Evolutionary conservation across 148 eudicot species (phyloP).

Genomic region (Vaccinium macrocarpon): DNA sequence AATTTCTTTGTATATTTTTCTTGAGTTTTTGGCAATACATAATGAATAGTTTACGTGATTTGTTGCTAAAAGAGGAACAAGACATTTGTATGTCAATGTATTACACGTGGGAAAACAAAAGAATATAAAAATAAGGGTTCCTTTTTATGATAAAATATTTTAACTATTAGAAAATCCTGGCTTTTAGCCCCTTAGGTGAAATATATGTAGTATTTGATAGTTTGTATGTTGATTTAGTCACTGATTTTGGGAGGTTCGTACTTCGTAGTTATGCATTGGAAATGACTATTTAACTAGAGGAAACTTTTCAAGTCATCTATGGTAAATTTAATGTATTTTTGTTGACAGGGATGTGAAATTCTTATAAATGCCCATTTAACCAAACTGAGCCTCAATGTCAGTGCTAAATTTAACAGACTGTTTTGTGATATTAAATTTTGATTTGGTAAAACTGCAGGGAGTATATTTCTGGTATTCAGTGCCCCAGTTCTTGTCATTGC

Average conservation of each 20-base stretch:
- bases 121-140: no score
- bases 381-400: neutral
- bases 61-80: no score
- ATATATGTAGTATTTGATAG: no score
- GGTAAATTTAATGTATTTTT: neutral
- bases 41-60: no score
- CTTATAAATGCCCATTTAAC: neutral
- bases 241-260: neutral
- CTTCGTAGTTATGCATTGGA: neutral
- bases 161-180: no score
- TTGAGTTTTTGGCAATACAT: no score
- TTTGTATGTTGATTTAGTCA: neutral
- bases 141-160: no score
- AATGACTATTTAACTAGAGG: neutral
- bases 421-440: conserved; percentile 4
- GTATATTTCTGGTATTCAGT: conserved; percentile 52
- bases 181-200: neutral
- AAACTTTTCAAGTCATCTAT: neutral
- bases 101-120: no score
- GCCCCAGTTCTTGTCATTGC: conserved; percentile 63
- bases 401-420: neutral
- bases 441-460: conserved; percentile 46
- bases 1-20: no score
- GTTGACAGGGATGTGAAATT: neutral
- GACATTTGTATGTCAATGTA: no score